These are phyloP conservation scores for Hippophae rhamnoides DNA, from an alignment of 306 rosid genomes.

Conservation along the genomic window DNA sequence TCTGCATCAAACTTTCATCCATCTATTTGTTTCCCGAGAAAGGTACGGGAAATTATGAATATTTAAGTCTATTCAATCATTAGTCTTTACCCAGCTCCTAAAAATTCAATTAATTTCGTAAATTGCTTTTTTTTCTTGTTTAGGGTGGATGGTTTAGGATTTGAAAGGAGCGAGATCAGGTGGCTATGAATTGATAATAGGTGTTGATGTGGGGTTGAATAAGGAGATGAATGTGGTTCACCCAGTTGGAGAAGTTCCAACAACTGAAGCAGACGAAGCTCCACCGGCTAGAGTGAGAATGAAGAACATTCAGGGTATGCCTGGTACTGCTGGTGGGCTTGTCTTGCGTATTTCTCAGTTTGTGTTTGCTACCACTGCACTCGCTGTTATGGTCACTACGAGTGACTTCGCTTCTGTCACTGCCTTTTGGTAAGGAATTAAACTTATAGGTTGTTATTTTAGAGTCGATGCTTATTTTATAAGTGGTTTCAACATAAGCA, in stretches of 20 bases:
- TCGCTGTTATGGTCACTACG: slow-evolving; percentile 66
- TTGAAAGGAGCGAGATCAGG: not conserved
- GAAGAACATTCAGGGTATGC: slow-evolving; percentile 88
- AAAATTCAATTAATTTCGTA: no score
- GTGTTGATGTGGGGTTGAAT: not conserved
- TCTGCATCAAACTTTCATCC: no score
- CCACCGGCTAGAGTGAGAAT: slow-evolving; percentile 48
- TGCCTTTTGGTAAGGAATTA: slow-evolving; percentile 56
- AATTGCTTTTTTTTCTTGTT: no score
- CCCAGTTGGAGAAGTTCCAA: slow-evolving; percentile 55
- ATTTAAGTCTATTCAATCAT: no score
- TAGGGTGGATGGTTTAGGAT: not conserved
- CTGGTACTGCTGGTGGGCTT: slow-evolving; percentile 79
- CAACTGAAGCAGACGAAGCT: slow-evolving; percentile 35
- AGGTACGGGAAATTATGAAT: no score
- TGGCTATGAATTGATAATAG: slow-evolving; percentile 31
- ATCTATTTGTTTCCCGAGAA: no score
- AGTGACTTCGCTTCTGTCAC: slow-evolving; percentile 81
- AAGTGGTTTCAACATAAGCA: no score
- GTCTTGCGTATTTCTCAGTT: slow-evolving; percentile 53
- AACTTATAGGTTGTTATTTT: not conserved
- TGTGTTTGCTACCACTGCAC: slow-evolving; percentile 57
- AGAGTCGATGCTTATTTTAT: not conserved
- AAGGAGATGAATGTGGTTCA: slow-evolving; percentile 82
- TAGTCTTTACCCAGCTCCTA: no score